A percentile compares a stretch with the other conserved stretches of the same genome.
phyloP scores from a whole-genome alignment of 768 basidiomycete genomes.

The Tricholoma matsutake region DNA sequence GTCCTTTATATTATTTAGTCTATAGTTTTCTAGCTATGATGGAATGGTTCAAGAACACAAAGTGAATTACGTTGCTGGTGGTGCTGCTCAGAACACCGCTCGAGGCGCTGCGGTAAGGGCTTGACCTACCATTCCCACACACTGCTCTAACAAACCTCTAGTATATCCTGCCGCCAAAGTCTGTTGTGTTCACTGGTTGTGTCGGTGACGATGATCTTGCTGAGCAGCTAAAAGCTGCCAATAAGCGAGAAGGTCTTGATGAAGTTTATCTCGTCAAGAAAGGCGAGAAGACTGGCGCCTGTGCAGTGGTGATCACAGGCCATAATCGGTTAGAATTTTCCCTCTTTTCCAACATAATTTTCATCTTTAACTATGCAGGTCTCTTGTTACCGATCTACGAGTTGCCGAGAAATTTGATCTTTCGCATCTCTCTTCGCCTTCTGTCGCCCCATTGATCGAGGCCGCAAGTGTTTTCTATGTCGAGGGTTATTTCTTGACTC shows the following conservation, averaged over 20 bases:
- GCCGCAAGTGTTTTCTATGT: conserved; percentile 88
- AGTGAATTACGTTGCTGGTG: conserved; percentile 92
- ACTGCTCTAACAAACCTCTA: conserved; percentile 28
- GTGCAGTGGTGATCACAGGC: conserved; percentile 92
- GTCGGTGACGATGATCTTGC: conserved; percentile 95
- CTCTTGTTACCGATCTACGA: conserved; percentile 88
- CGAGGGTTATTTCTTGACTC: conserved; percentile 97
- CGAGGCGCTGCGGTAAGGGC: conserved; percentile 90
- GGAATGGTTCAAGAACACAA: conserved; percentile 75
- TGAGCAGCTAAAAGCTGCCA: conserved; percentile 82
- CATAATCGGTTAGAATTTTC: conserved; percentile 68
- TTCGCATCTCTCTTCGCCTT: conserved; percentile 72
- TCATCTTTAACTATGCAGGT: conserved; percentile 43
- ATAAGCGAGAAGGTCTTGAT: conserved; percentile 86
- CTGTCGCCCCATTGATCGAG: conserved; percentile 73
- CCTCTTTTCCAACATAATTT: neutral
- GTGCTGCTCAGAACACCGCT: conserved; percentile 95
- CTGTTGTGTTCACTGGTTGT: conserved; percentile 91
- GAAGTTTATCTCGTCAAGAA: conserved; percentile 88
- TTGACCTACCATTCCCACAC: neutral
- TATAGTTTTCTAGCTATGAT: conserved; percentile 62
- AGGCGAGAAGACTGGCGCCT: conserved; percentile 90
- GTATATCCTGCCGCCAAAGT: conserved; percentile 87
- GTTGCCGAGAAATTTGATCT: conserved; percentile 88
- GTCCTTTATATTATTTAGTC: neutral